Evolutionary conservation across 2,329 filamentous ascomycete species (phyloP), one percentile per base, ranked within the genome.

Genomic region (Sporothrix mexicana): DNA sequence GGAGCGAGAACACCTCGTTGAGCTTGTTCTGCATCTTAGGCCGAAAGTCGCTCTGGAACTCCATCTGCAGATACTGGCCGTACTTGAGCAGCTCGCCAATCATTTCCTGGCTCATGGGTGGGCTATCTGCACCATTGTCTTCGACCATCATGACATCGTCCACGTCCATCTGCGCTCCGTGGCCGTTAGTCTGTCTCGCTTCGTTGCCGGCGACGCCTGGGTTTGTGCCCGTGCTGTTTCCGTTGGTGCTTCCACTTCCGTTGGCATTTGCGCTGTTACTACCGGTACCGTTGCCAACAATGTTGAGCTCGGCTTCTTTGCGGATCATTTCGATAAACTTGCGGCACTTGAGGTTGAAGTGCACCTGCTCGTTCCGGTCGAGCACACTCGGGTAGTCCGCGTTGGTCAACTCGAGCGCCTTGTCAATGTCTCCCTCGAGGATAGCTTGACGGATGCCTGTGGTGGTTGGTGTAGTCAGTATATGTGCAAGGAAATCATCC

Each of bases 281-380:
- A 12, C 55, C 68, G 36, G 10, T 51, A 4, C 80, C 84, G 47
- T 83, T 84, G 49, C 83, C 81, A 8, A 82, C 81, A 49, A 85
- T 83, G 77, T 86, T 86, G 20, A 92, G 81, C 76, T 95, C 92
- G 2, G 91, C 90, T 49, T 90, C 91, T 73, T 87, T 88, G 55
- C 92, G 88, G 77, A 97, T 94, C 91, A 99, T 95, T 81, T 99
- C 96, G 74, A 98, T 91, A 80, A 98, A 98, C 79, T 96, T 97
- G 74, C 94, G 90, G 79, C 95, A 98, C 76, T 92, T 90, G 67
- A 99, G 85, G 73, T 91, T 92, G 82, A 99, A 98, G 79, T 95
- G 91, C 17, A 98, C 94, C 71, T 94, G 90, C 71, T 93, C 90
- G 78, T 97, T 94, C 25, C 93, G 88, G 64, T 89, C 86, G 20